A percentile compares a stretch with the other conserved stretches of the same genome.
These are phyloP conservation scores for Cornus kousa DNA, from an alignment of 148 eudicot genomes.

Conservation along the genomic window DNA sequence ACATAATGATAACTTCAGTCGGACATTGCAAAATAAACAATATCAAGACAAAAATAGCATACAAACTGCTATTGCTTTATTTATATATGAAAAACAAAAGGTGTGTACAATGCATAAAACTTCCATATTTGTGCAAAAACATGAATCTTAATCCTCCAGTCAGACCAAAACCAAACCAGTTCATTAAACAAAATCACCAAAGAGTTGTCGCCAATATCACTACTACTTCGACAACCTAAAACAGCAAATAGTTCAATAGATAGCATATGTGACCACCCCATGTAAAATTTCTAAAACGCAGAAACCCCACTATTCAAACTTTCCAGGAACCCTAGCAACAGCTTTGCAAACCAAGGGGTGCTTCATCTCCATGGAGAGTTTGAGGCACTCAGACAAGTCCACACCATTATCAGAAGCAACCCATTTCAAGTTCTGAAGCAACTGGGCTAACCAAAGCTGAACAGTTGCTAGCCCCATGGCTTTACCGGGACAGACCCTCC, in stretches of 20 bases:
- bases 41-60: background rate
- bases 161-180: background rate
- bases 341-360: slow-evolving; percentile 74
- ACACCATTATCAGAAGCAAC: slow-evolving; percentile 42
- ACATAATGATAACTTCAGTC: too few relatives aligned
- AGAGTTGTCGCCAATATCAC: background rate
- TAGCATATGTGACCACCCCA: background rate
- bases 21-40: background rate
- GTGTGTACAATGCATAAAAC: slow-evolving; percentile 8
- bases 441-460: slow-evolving; percentile 84
- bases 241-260: background rate
- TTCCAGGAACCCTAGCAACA: slow-evolving; percentile 47
- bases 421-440: slow-evolving; percentile 79
- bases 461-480: slow-evolving; percentile 73
- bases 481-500: slow-evolving; percentile 91
- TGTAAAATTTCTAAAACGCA: slow-evolving; percentile 11
- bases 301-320: background rate
- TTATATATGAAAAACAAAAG: background rate
- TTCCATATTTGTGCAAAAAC: background rate
- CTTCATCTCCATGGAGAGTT: slow-evolving; percentile 93
- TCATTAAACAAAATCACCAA: background rate
- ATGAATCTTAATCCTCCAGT: background rate
- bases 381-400: slow-evolving; percentile 70
- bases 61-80: background rate
- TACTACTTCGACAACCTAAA: background rate